Base-by-base conservation (phyloP, 352 stramenopile genomes). In the Phytophthora cryptogea region DNA sequence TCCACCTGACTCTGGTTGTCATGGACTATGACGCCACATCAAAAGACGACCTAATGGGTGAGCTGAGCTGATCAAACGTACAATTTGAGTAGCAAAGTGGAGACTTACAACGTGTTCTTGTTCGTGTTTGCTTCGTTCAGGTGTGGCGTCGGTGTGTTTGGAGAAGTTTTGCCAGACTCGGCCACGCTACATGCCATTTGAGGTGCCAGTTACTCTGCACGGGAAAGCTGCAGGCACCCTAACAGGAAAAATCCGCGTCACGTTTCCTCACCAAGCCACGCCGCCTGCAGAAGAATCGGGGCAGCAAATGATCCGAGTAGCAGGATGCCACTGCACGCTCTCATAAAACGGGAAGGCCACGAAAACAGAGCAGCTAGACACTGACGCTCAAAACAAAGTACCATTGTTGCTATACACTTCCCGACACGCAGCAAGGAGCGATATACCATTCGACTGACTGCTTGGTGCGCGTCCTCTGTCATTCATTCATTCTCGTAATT, bases 21-120 rank as follows among this genome's bases (percentile, higher is more conserved):
- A 92, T 92, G 84, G 84, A 94, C 63, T 89, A 92, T 67, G 84
- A 95, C 60, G 71, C 79, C 14, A 87, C 78, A 23, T 90, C 81
- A 3, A 70, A 73, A 23, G 78, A 93, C 60, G 86, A 94, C 39
- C 54, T 83, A 10, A 78, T 95, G 41, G 82, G 80, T 85, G 72
- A 60, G 53, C 35, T 85, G 72, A 60, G 53, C 35, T 46, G 20
- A 23, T 23, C 20, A 23, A 23, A 2, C 20, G 20, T 32, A 8
- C 3, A 10, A 47, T 28, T 39, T 30, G 30, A 53, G 31, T 36
- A 37, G 27, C 8, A n/a, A 39, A 8, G 16, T 13, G 8, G 14
- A 9, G n/a, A 37, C 27, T 54, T 5, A 41, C 17, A 11, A 20
- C n/a, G n/a, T 43, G 36, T 42, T 4, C 16, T 4, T 26, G n/a